Evolutionary conservation across 331 rosid genomes (phyloP).

Genomic region (Saraca asoca): DNA sequence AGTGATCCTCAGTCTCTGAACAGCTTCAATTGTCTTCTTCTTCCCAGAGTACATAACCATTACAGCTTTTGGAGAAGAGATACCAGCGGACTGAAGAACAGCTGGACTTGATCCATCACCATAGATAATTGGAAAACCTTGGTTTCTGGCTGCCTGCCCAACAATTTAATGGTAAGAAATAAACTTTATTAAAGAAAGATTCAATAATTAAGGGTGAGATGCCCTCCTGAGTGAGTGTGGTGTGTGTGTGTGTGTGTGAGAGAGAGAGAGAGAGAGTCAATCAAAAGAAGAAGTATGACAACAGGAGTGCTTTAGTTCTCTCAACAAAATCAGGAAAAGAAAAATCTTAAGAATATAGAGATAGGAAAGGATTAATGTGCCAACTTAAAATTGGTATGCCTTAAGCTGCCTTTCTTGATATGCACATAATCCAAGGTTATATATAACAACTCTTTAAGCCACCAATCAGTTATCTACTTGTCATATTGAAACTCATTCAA

Average conservation of each 20-base stretch:
- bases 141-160: slow-evolving; percentile 69
- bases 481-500: no score
- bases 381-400: slow-evolving; percentile 14
- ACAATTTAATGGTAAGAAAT: slow-evolving; percentile 27
- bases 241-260: neutral
- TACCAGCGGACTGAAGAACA: slow-evolving; percentile 93
- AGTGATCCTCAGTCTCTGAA: slow-evolving; percentile 71
- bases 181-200: slow-evolving; percentile 30
- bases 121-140: slow-evolving; percentile 81
- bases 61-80: slow-evolving; percentile 87
- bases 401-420: neutral
- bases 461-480: no score
- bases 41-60: slow-evolving; percentile 85
- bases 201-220: slow-evolving; percentile 19
- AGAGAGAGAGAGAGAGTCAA: no score
- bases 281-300: slow-evolving; percentile 6
- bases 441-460: no score
- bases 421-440: slow-evolving; percentile 6
- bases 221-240: neutral
- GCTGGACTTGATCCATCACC: slow-evolving; percentile 94
- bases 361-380: slow-evolving; percentile 12
- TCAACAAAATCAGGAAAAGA: slow-evolving; percentile 32
- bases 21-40: slow-evolving; percentile 66
- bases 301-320: slow-evolving; percentile 22
- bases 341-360: slow-evolving; percentile 19